These are phyloP conservation scores for Psilocybe mexicana DNA, from an alignment of 1,284 basidiomycete genomes.

Conservation along the genomic window DNA sequence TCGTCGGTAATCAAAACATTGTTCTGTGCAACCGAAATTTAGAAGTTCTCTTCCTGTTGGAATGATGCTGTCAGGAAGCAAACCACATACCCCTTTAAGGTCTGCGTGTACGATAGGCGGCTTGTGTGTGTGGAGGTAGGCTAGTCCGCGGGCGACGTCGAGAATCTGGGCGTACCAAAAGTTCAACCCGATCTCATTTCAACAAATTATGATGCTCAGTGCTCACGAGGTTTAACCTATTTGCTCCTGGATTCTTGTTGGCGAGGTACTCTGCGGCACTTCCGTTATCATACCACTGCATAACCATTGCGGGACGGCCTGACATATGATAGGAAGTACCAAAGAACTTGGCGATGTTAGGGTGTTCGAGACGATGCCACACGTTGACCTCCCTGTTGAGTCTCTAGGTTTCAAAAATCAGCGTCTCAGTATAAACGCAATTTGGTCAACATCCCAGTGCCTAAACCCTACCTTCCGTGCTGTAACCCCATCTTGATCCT, in stretches of 20 bases:
- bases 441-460: neutral
- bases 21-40: slow-evolving; percentile 24
- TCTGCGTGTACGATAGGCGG: slow-evolving; percentile 47
- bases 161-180: slow-evolving; percentile 29
- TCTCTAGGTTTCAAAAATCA: slow-evolving; percentile 17
- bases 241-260: slow-evolving; percentile 27
- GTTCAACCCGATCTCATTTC: no score
- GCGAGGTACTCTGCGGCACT: slow-evolving; percentile 37
- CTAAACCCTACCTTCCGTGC: slow-evolving; percentile 26
- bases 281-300: slow-evolving; percentile 40
- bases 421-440: neutral
- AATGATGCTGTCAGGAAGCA: neutral
- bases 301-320: slow-evolving; percentile 36
- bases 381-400: slow-evolving; percentile 33
- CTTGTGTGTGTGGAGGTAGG: slow-evolving; percentile 40
- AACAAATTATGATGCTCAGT: no score
- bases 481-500: slow-evolving; percentile 26
- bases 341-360: slow-evolving; percentile 35
- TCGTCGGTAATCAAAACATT: slow-evolving; percentile 38
- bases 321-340: slow-evolving; percentile 38
- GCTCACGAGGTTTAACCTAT: slow-evolving; percentile 37
- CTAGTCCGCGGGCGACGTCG: slow-evolving; percentile 40
- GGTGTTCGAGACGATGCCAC: slow-evolving; percentile 34
- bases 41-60: neutral
- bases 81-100: slow-evolving; percentile 38